These are phyloP conservation scores for Gastrolobium bilobum DNA, from an alignment of 306 rosid genomes.

Conservation along the genomic window DNA sequence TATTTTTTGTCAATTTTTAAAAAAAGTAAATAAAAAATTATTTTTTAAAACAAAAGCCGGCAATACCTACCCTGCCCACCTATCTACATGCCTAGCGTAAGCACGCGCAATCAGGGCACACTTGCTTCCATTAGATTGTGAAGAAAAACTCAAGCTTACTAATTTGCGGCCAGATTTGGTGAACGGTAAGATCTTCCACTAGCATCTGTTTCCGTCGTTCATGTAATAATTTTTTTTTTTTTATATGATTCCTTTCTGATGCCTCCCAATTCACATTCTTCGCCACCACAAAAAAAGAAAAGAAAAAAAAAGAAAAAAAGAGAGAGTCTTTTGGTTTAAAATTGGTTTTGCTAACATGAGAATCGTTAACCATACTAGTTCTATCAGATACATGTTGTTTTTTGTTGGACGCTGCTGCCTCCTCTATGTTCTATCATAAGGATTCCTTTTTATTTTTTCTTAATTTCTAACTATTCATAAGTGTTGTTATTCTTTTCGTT, in stretches of 20 bases:
- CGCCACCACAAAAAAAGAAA: neutral
- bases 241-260: neutral
- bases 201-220: constrained; percentile 17
- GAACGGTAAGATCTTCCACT: constrained; percentile 18
- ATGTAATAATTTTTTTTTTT: constrained; percentile 46
- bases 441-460: neutral
- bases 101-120: too few species aligned
- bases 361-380: neutral
- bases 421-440: neutral
- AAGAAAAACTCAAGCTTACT: neutral
- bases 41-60: too few species aligned
- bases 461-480: neutral
- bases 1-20: too few species aligned
- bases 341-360: neutral
- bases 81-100: too few species aligned
- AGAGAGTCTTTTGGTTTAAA: neutral
- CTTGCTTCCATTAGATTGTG: too few species aligned
- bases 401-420: neutral
- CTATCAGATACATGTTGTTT: neutral
- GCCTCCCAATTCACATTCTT: neutral
- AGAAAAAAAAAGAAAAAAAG: neutral
- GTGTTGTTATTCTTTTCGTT: neutral
- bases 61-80: too few species aligned
- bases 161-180: constrained; percentile 37
- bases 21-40: too few species aligned